Conservation (phyloP, 2,329 filamentous ascomycete species). For the Dendryphion nanum region DNA sequence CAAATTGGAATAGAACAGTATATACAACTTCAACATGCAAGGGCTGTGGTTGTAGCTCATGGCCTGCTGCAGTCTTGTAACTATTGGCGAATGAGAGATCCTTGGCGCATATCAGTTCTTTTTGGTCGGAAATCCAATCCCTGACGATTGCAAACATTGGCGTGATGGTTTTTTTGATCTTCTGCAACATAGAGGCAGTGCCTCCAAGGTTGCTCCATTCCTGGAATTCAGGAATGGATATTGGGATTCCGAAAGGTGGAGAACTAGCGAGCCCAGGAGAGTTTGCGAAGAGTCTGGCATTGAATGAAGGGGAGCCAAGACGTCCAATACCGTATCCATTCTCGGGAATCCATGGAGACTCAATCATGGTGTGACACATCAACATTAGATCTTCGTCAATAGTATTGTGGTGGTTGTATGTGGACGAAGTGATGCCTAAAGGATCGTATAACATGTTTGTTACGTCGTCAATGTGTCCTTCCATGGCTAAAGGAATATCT, state of each 20-base stretch:
- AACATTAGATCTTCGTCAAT: too few relatives aligned
- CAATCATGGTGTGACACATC: too few relatives aligned
- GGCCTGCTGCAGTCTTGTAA: not conserved
- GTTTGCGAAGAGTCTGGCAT: not conserved
- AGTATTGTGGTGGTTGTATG: too few relatives aligned
- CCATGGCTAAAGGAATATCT: too few relatives aligned
- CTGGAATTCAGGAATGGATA: too few relatives aligned
- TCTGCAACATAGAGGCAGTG: too few relatives aligned
- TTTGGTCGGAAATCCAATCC: not conserved
- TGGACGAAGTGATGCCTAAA: too few relatives aligned
- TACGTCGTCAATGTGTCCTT: too few relatives aligned
- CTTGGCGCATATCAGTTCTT: not conserved
- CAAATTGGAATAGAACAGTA: not conserved
- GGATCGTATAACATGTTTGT: too few relatives aligned
- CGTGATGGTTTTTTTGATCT: too few relatives aligned
- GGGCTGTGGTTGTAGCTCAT: not conserved
- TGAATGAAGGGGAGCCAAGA: not conserved
- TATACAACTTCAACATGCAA: slow-evolving; percentile 2
- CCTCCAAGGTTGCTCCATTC: too few relatives aligned
- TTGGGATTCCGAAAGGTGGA: not conserved
- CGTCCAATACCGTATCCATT: not conserved
- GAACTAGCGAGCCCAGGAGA: not conserved
- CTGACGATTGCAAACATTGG: not conserved
- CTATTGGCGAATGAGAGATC: not conserved
- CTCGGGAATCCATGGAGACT: too few relatives aligned